Conservation (phyloP, 805 yeast genomes). For the Cyberlindnera galapagoensis region DNA sequence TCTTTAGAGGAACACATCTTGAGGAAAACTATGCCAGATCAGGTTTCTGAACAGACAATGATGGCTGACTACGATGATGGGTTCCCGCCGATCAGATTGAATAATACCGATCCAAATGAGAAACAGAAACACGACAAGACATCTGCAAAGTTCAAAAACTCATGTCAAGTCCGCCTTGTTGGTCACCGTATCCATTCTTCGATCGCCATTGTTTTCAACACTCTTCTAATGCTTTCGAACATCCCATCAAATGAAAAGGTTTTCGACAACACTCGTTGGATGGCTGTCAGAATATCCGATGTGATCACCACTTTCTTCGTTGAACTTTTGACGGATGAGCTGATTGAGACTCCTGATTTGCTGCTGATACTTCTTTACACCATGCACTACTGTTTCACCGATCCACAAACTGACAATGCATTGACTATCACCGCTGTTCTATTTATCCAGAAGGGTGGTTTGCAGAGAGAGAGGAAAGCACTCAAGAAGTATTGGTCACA, state of each 20-base stretch:
- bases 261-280: slow-evolving; percentile 29
- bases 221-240: slow-evolving; percentile 39
- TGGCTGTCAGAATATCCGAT: slow-evolving; percentile 36
- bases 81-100: slow-evolving; percentile 36
- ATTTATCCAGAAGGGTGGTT: slow-evolving; percentile 49
- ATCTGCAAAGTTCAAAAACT: slow-evolving; percentile 56
- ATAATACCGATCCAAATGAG: slow-evolving; percentile 33
- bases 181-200: slow-evolving; percentile 42
- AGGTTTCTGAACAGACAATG: slow-evolving; percentile 38
- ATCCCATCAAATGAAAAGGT: slow-evolving; percentile 41
- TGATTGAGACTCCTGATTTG: slow-evolving; percentile 21
- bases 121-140: slow-evolving; percentile 34
- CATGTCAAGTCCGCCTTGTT: slow-evolving; percentile 48
- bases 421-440: slow-evolving; percentile 36
- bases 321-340: slow-evolving; percentile 19
- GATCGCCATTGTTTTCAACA: slow-evolving; percentile 34
- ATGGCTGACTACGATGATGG: slow-evolving; percentile 26
- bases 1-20: slow-evolving; percentile 52
- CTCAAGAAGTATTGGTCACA: slow-evolving; percentile 23
- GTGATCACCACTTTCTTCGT: slow-evolving; percentile 22
- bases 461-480: slow-evolving; percentile 26
- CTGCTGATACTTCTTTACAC: slow-evolving; percentile 32
- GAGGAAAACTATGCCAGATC: slow-evolving; percentile 41
- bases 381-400: slow-evolving; percentile 28
- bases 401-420: slow-evolving; percentile 27